phyloP scores from a whole-genome alignment of 23 red algal genomes.

The Gracilaria caudata region DNA sequence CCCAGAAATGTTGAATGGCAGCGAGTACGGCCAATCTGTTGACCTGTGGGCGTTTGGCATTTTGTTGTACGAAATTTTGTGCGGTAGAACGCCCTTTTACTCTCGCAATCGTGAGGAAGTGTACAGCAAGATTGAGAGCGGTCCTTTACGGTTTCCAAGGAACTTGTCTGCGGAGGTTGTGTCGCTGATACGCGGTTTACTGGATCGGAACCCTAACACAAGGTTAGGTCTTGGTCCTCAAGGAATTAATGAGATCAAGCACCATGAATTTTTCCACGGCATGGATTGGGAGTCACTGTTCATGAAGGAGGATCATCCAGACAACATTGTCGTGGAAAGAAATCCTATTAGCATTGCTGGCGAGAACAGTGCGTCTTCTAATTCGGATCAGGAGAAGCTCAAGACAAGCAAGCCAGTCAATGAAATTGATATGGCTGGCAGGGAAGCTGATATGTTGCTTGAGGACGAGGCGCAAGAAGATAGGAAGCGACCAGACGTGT shows the following conservation, averaged over 20 bases:
- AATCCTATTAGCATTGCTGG: constrained; percentile 29
- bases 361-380: not conserved
- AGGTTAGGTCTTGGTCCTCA: constrained; percentile 73
- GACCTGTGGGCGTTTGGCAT: constrained; percentile 95
- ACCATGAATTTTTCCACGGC: constrained; percentile 76
- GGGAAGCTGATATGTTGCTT: constrained; percentile 61
- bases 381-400: not conserved
- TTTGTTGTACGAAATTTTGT: constrained; percentile 85
- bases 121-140: constrained; percentile 77
- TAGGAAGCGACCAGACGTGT: constrained; percentile 65
- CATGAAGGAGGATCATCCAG: constrained; percentile 43
- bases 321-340: constrained; percentile 69
- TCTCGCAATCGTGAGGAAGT: constrained; percentile 82
- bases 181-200: constrained; percentile 71
- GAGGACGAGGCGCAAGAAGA: constrained; percentile 49
- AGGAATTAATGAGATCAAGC: constrained; percentile 82
- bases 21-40: constrained; percentile 84
- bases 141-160: constrained; percentile 76
- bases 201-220: constrained; percentile 82
- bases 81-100: constrained; percentile 85
- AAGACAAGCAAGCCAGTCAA: constrained; percentile 1
- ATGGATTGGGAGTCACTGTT: constrained; percentile 75
- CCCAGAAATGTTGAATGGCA: constrained; percentile 83
- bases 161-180: constrained; percentile 68
- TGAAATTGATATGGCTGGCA: constrained; percentile 32